Conservation (phyloP, 208 protist species). For the Phytomonas sp. region DNA sequence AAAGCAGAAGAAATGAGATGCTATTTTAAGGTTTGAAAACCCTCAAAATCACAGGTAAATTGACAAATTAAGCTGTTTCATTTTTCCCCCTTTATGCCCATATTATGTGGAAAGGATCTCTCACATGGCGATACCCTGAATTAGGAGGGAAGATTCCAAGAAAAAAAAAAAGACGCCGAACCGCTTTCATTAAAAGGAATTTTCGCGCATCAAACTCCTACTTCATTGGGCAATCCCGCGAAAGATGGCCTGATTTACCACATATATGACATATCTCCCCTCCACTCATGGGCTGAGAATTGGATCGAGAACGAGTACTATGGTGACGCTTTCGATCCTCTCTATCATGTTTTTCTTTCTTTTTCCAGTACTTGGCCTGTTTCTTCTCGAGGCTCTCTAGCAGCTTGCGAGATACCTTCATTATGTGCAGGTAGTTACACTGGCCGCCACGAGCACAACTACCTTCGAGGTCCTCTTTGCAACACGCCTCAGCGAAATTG, state of each 20-base stretch:
- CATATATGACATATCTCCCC: conserved; percentile 60
- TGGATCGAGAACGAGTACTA: conserved; percentile 5
- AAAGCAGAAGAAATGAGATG: conserved; percentile 1
- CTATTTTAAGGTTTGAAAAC: conserved; percentile 1
- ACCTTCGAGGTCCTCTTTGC: conserved; percentile 93
- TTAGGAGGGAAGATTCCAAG: not conserved
- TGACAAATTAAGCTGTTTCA: not conserved
- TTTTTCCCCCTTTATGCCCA: not conserved
- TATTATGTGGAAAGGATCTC: not conserved
- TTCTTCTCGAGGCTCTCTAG: conserved; percentile 81
- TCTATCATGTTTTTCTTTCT: conserved; percentile 29
- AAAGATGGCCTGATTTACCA: conserved; percentile 45
- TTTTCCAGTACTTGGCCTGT: conserved; percentile 74
- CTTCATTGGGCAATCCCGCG: conserved; percentile 56
- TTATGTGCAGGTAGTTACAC: conserved; percentile 98
- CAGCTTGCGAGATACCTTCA: conserved; percentile 83
- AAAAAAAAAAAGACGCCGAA: not conserved
- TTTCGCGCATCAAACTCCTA: conserved; percentile 13
- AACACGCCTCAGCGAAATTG: conserved; percentile 96
- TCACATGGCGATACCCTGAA: not conserved
- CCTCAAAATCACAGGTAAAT: not conserved
- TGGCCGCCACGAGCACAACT: conserved; percentile 90
- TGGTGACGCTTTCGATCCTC: conserved; percentile 43
- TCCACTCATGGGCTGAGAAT: not conserved
- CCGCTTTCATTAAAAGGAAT: not conserved